phyloP scores from a whole-genome alignment of 345 rosid species.

The Eutrema yunnanense region DNA sequence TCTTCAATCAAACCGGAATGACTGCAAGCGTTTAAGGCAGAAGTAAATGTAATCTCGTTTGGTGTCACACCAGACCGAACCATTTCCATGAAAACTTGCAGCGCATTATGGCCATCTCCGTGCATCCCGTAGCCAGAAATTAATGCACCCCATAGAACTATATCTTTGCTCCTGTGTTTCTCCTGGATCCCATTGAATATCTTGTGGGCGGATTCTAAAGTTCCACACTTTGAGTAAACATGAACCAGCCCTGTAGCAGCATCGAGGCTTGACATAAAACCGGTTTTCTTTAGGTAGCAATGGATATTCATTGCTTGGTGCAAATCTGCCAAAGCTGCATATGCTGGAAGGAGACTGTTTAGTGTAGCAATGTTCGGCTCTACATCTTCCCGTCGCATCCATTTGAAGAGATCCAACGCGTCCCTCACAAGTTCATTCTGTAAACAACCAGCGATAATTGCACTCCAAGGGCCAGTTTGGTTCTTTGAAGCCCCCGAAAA shows the following conservation, averaged over 20 bases:
- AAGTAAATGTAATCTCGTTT: slow-evolving; percentile 51
- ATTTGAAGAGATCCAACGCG: slow-evolving; percentile 44
- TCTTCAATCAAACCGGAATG: slow-evolving; percentile 59
- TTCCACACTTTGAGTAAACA: slow-evolving; percentile 59
- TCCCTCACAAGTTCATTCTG: slow-evolving; percentile 40
- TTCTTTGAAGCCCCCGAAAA: slow-evolving; percentile 43
- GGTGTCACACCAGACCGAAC: slow-evolving; percentile 49
- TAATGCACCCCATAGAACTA: slow-evolving; percentile 53
- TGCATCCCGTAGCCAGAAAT: slow-evolving; percentile 58
- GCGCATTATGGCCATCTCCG: slow-evolving; percentile 47
- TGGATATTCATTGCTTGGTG: slow-evolving; percentile 47
- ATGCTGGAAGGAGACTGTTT: slow-evolving; percentile 63
- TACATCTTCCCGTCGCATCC: slow-evolving; percentile 43
- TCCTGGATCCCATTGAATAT: slow-evolving; percentile 41
- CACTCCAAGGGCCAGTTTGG: slow-evolving; percentile 67
- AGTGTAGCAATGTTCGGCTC: slow-evolving; percentile 47
- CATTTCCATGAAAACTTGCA: slow-evolving; percentile 59
- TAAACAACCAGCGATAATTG: slow-evolving; percentile 55
- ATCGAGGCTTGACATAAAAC: slow-evolving; percentile 44
- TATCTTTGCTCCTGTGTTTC: slow-evolving; percentile 37
- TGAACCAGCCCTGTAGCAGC: slow-evolving; percentile 52
- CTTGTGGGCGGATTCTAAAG: slow-evolving; percentile 45
- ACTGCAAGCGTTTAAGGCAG: slow-evolving; percentile 55
- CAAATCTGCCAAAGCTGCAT: slow-evolving; percentile 48
- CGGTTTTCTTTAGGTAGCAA: slow-evolving; percentile 41